Evolutionary conservation across 2,329 filamentous ascomycete genomes (phyloP), one percentile per base, ranked within the genome.

Genomic region (Tolypocladium sp.): DNA sequence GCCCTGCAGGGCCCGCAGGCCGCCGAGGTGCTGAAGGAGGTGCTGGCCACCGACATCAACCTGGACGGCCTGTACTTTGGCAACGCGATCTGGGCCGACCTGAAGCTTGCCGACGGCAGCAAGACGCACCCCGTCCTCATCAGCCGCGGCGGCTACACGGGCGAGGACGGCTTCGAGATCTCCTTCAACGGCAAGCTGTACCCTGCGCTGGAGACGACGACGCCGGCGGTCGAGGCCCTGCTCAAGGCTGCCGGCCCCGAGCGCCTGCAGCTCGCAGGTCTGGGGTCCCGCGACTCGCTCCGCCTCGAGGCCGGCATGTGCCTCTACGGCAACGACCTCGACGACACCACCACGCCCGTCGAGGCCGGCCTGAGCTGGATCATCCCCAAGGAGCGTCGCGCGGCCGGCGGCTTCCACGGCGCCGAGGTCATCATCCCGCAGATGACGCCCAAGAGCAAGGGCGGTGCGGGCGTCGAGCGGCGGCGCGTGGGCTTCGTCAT

Each of bases 291-390:
- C 63, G 94, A 99, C 74, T 95, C 89, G 62, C 84, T 99, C 61
- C 87, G 94, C 54, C 85, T 99, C 37, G 94, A 99, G 77, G 94
- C 94, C 0, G 94, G 94, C 62, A 96, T 99, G 93, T 99, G 94
- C 74, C 82, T 99, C n/a, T 99, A 99, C 76, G 94, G 94, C n/a
- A 91, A 97, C 76, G 94, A 99, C 73, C 83, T 99, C 42, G 87
- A 95, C 71, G 93, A 96, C 70, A 73, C 74, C n/a, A 85, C 80
- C 22, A 85, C 82, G 20, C 82, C 82, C 20, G 80, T 82, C 63
- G 83, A 85, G 73, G 83, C 75, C 38, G 78, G 73, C 17, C 78
- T 86, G 38, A 70, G 73, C 64, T 99, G 94, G 93, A 84, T 97
- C 69, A 87, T 99, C 61, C 87, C 89, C 63, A 92, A 91, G 70